These are phyloP conservation scores for Geum urbanum DNA, from an alignment of 306 rosid genomes.

Conservation along the genomic window DNA sequence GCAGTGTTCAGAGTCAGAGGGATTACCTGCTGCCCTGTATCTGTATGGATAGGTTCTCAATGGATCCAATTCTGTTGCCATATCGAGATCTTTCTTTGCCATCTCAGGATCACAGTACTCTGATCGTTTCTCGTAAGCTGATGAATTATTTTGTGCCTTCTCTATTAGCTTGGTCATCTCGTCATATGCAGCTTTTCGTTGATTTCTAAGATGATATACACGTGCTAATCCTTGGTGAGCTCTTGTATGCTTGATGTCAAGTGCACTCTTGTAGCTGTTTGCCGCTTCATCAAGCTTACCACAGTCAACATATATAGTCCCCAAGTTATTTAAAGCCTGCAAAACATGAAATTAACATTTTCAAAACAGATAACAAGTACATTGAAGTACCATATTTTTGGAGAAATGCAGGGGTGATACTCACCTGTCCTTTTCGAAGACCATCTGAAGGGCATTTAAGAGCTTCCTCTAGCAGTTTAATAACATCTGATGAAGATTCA, in stretches of 20 bases:
- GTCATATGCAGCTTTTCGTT: slow-evolving; percentile 62
- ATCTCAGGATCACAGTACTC: slow-evolving; percentile 74
- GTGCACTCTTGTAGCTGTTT: slow-evolving; percentile 71
- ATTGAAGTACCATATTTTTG: not conserved
- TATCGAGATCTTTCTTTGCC: slow-evolving; percentile 68
- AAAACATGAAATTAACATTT: slow-evolving; percentile 28
- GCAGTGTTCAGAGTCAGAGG: not conserved
- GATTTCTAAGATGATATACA: slow-evolving; percentile 60
- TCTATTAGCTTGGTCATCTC: slow-evolving; percentile 83
- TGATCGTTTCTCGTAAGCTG: slow-evolving; percentile 84
- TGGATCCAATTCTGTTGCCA: slow-evolving; percentile 65
- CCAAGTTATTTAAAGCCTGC: slow-evolving; percentile 78
- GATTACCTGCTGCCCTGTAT: slow-evolving; percentile 85
- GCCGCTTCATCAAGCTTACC: slow-evolving; percentile 62
- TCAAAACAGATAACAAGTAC: slow-evolving; percentile 22
- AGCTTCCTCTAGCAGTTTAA: slow-evolving; percentile 71
- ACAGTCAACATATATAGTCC: slow-evolving; percentile 69
- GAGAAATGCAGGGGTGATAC: slow-evolving; percentile 10
- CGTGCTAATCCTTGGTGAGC: slow-evolving; percentile 91
- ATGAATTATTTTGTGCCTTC: slow-evolving; percentile 61
- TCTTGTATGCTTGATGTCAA: slow-evolving; percentile 81
- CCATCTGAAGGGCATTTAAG: slow-evolving; percentile 84
- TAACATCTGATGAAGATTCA: slow-evolving; percentile 53
- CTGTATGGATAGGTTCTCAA: slow-evolving; percentile 77
- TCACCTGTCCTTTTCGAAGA: slow-evolving; percentile 89